phyloP scores from a whole-genome alignment of 2,329 filamentous ascomycete species.

The Annulohypoxylon truncatum region DNA sequence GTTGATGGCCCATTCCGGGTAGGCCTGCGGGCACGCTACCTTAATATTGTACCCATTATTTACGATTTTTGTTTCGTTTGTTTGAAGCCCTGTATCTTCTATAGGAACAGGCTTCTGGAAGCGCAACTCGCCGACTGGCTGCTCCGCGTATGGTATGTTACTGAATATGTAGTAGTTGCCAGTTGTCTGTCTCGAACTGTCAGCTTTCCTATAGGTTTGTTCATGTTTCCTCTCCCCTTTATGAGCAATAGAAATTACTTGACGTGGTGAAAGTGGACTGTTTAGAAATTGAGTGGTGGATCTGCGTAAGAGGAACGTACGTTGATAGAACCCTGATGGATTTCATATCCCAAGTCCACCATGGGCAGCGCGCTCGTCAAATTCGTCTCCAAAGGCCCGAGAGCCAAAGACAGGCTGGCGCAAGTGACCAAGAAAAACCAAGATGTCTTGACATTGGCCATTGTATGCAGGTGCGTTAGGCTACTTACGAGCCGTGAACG shows the following conservation, averaged over 20 bases:
- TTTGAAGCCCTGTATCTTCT: slow-evolving; percentile 33
- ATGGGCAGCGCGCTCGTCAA: slow-evolving; percentile 18
- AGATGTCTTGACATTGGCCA: slow-evolving; percentile 4
- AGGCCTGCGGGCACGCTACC: slow-evolving; percentile 49
- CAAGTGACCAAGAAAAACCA: slow-evolving; percentile 3
- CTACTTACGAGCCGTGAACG: neutral
- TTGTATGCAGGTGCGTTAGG: neutral
- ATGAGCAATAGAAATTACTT: neutral
- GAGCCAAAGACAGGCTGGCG: neutral
- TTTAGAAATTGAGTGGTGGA: neutral
- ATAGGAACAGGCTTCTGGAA: slow-evolving; percentile 50
- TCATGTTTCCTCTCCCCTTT: neutral
- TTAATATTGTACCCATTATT: slow-evolving; percentile 31
- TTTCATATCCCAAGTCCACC: slow-evolving; percentile 47
- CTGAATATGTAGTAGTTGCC: slow-evolving; percentile 54
- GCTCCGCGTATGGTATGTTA: slow-evolving; percentile 54
- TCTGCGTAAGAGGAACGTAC: slow-evolving; percentile 30
- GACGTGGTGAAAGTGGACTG: neutral
- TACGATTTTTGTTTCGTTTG: slow-evolving; percentile 39
- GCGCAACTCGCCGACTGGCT: slow-evolving; percentile 51
- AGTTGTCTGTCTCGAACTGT: slow-evolving; percentile 38
- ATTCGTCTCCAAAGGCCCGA: neutral
- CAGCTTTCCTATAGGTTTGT: neutral
- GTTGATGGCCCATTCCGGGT: slow-evolving; percentile 46
- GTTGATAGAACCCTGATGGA: slow-evolving; percentile 44